Conservation (phyloP, 345 rosid species). For the Brassica incana region DNA sequence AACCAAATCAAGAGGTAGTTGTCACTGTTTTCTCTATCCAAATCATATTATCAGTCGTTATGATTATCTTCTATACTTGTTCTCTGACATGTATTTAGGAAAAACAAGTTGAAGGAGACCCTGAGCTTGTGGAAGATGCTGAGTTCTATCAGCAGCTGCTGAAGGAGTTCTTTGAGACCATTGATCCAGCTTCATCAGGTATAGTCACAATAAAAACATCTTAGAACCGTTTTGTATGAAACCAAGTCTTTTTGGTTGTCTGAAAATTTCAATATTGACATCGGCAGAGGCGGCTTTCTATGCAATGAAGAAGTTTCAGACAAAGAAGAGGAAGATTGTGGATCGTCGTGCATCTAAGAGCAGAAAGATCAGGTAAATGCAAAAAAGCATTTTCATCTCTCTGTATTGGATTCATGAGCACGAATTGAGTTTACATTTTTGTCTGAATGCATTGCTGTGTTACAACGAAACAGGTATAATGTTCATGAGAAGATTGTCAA, state of each 20-base stretch:
- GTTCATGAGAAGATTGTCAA: constrained; percentile 81
- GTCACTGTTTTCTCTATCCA: background rate
- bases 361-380: constrained; percentile 71
- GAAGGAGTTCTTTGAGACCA: constrained; percentile 79
- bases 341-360: constrained; percentile 90
- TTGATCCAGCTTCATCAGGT: constrained; percentile 77
- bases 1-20: constrained; percentile 54
- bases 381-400: background rate
- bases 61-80: background rate
- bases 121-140: constrained; percentile 82
- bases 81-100: constrained; percentile 44
- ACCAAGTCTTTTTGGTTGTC: background rate
- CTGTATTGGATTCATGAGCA: background rate
- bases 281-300: constrained; percentile 70
- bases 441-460: background rate
- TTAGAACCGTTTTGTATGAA: background rate
- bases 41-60: background rate
- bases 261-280: constrained; percentile 6
- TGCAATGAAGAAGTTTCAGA: constrained; percentile 65
- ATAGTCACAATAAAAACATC: background rate
- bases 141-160: constrained; percentile 87
- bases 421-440: background rate
- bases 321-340: constrained; percentile 83
- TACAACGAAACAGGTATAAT: constrained; percentile 52
- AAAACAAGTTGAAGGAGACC: constrained; percentile 62